Base-by-base conservation (phyloP, 2,329 filamentous ascomycete species). In the Pseudogymnoascus sp. region DNA sequence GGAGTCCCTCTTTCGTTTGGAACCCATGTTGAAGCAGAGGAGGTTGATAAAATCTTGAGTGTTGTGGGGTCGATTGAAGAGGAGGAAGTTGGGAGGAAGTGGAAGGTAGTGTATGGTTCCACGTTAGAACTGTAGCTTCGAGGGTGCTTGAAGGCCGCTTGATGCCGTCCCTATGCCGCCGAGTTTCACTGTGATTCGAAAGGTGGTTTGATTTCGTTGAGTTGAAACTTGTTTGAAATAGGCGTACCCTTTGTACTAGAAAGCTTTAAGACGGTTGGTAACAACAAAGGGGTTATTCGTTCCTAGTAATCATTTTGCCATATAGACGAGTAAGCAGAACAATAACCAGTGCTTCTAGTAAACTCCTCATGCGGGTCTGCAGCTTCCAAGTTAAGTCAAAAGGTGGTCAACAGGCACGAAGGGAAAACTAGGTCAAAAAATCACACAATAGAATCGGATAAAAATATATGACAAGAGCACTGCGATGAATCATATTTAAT, bases 401-500 rank as follows among this genome's bases (percentile, higher is more conserved):
- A 18, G 36, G 36, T 15, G 31, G 13, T 31, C 15, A 31, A 31
- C 45, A 15, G 13, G 10, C 45, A 52, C 7, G n/a, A 52, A 52
- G n/a, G n/a, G n/a, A 4, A 31, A 52, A 31, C 25, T 7, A 48
- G 25, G 25, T 48, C 13, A 48, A 8, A 55, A 3, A n/a, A 33
- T 55, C 48, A 55, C 8, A 52, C 33, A 33, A 55, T 29, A 33
- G 2, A 13, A 31, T 33, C 15, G 33, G 15, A 55, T 33, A 12
- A 8, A 27, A 15, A 18, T 8, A 55, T n/a, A 55, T 33, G 12
- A 18, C 31, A 18, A 2, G 9, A 18, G 27, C 48, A 18, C n/a
- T 33, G 48, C 48, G 48, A 55, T 55, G 48, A 33, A 55, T 55
- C 48, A 55, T 55, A 55, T 55, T 33, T 55, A 55, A 55, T 55